Evolutionary conservation across 495 filamentous ascomycete genomes (phyloP), one percentile per base, ranked within the genome.

Genomic region (Ramalina peruviana): DNA sequence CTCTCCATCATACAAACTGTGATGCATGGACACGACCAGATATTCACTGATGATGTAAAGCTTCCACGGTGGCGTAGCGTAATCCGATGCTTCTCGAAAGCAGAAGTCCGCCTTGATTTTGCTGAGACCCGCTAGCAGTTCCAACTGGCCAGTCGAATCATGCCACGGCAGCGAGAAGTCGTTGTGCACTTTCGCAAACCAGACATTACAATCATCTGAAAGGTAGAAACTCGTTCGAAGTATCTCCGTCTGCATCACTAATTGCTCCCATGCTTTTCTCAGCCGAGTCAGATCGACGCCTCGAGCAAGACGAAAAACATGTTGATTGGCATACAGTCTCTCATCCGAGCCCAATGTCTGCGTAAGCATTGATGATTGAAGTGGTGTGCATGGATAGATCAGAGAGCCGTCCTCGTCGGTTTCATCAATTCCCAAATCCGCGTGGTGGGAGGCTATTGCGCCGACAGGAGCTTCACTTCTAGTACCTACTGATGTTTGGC

Each of bases 1-100:
- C n/a, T 75, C 68, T 3, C 81, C 85, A 63, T 90, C 85, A 57
- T 90, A 90, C 0, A 88, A 64, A 15, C 82, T 82, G 59, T 90
- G 85, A 60, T 88, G 85, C 55, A 86, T 81, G 0, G 73, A 78
- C 16, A 88, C 57, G 15, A 73, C 65, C 5, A 78, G 51, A 10
- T 37, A 36, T 50, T 39, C 42, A 4, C 53, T 41, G 45, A 30
- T 10, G 36, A 52, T 6, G 36, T 37, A 15, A 33, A 50, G 6
- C 25, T 23, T 38, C 53, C 53, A 56, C 11, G 52, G 48, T 26
- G 41, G 25, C 38, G 19, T 36, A 16, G 30, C 46, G 39, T 51
- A 58, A 37, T 55, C 45, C 10, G 6, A 19, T 37, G 48, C 52
- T 23, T 55, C 37, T 16, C 13, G 56, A 36, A 58, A 54, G 20